A percentile compares a stretch with the other conserved stretches of the same genome.
phyloP scores from a whole-genome alignment of 805 yeast species.

The Hanseniaspora clermontiae region DNA sequence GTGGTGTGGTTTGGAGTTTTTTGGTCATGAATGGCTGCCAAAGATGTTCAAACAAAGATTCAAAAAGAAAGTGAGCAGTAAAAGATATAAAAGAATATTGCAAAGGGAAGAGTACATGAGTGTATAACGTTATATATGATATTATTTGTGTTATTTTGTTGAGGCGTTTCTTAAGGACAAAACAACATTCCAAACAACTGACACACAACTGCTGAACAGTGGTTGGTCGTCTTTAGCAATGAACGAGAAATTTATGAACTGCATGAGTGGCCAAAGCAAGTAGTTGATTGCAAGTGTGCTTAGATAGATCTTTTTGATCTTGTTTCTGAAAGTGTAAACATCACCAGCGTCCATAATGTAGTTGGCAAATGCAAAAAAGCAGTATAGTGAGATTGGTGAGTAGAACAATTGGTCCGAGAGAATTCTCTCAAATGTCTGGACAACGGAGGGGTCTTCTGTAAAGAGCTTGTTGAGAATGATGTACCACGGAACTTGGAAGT shows the following conservation, averaged over 20 bases:
- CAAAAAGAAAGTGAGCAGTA: slow-evolving; percentile 30
- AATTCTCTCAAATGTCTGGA: slow-evolving; percentile 75
- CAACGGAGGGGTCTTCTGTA: slow-evolving; percentile 67
- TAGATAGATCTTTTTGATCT: slow-evolving; percentile 53
- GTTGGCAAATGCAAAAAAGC: slow-evolving; percentile 75
- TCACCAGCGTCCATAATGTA: slow-evolving; percentile 67
- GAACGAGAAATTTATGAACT: slow-evolving; percentile 56
- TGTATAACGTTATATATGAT: neutral
- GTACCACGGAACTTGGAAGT: slow-evolving; percentile 83
- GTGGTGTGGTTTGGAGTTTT: slow-evolving; percentile 39
- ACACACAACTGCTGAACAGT: slow-evolving; percentile 75
- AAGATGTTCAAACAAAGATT: slow-evolving; percentile 24
- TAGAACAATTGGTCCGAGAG: slow-evolving; percentile 80
- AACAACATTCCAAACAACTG: slow-evolving; percentile 91
- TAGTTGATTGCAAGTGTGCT: slow-evolving; percentile 56
- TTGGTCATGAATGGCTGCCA: slow-evolving; percentile 27
- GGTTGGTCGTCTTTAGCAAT: slow-evolving; percentile 69
- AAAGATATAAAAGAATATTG: slow-evolving; percentile 27
- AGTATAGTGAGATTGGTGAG: slow-evolving; percentile 72
- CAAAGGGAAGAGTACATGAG: slow-evolving; percentile 15
- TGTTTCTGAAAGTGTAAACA: slow-evolving; percentile 46
- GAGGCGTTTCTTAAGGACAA: slow-evolving; percentile 66
- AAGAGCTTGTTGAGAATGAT: slow-evolving; percentile 63
- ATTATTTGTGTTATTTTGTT: slow-evolving; percentile 15
- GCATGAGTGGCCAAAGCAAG: slow-evolving; percentile 74